phyloP scores from a whole-genome alignment of 2,329 filamentous ascomycete genomes.

The Fusarium heterosporum region DNA sequence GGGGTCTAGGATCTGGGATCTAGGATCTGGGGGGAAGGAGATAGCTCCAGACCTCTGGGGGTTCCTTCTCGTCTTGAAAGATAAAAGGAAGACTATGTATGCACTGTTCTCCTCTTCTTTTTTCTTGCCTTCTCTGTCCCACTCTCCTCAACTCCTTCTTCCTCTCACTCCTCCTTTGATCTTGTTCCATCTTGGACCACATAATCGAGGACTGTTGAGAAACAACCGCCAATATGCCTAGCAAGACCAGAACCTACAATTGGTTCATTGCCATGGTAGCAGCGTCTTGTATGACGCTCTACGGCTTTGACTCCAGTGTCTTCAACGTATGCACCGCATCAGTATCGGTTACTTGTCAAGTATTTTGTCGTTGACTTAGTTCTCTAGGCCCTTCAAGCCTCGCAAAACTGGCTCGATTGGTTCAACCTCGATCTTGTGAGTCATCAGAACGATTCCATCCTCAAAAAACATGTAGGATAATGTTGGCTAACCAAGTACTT shows the following conservation, averaged over 20 bases:
- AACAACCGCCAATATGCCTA: constrained; percentile 50
- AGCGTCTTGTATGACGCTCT: constrained; percentile 79
- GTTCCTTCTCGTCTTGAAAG: constrained; percentile 22
- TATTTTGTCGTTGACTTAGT: constrained; percentile 13
- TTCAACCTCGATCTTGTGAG: constrained; percentile 62
- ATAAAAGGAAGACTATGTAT: constrained; percentile 39
- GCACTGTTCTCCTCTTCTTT: constrained; percentile 10
- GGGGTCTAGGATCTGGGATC: constrained; percentile 5
- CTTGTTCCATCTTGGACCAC: constrained; percentile 1
- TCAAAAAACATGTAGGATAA: neutral
- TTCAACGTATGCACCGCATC: constrained; percentile 66
- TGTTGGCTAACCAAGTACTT: neutral
- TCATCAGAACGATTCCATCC: neutral
- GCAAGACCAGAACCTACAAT: constrained; percentile 50
- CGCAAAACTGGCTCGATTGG: constrained; percentile 73
- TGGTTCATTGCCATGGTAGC: constrained; percentile 75
- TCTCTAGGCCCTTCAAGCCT: constrained; percentile 68
- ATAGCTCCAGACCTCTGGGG: constrained; percentile 18
- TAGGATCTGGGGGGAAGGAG: constrained; percentile 34
- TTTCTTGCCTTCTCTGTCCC: constrained; percentile 12
- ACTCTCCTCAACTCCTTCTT: constrained; percentile 9
- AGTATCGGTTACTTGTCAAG: neutral
- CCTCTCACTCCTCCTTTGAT: neutral
- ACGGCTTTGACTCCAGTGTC: constrained; percentile 79
- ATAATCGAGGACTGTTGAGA: neutral